Base-by-base conservation (phyloP, 2,329 filamentous ascomycete genomes). In the Stagonosporopsis cucurbitacearum region DNA sequence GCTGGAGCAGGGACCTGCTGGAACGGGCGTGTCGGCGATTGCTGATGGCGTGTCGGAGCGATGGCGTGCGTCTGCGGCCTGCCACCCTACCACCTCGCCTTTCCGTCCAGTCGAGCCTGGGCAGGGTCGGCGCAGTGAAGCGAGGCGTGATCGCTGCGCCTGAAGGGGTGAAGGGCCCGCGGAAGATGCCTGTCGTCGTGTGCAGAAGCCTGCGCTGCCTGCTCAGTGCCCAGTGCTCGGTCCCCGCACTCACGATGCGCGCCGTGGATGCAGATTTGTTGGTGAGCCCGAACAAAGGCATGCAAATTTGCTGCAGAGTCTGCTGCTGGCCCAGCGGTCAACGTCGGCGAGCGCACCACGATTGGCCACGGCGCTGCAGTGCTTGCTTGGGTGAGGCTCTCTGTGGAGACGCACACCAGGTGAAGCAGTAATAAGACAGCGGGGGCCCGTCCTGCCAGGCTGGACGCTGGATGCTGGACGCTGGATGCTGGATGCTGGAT, bases 61-160 rank as follows among this genome's bases (percentile, higher is more conserved):
- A 64, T 64, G 57, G 62, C 62, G 62, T 64, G 59, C 59, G 62
- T 64, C 62, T 56, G 59, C 44, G 46, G 25, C 48, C 44, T 45
- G 46, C 25, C 51, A 40, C 50, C 48, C 44, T 45, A 44, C 25
- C 51, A 40, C 50, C 39, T 57, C 54, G 42, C 50, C 20, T 26
- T 46, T 42, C 42, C 33, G 47, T 42, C 40, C 41, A 53, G 32
- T 48, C 50, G 40, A 32, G 25, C 39, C 40, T 44, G 48, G 37
- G 47, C 50, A 58, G 58, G 42, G 44, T 44, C 30, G 50, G 45
- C 22, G 51, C 39, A 28, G 49, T 51, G 33, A 46, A 50, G 45
- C 46, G 43, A 52, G 43, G 32, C 28, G 43, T 42, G 32, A 51
- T 55, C 53, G 44, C 51, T 56, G 58, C 54, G 43, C 46, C 51